Evolutionary conservation across 2,329 filamentous ascomycete genomes (phyloP).

Genomic region (Colletotrichum melonis): DNA sequence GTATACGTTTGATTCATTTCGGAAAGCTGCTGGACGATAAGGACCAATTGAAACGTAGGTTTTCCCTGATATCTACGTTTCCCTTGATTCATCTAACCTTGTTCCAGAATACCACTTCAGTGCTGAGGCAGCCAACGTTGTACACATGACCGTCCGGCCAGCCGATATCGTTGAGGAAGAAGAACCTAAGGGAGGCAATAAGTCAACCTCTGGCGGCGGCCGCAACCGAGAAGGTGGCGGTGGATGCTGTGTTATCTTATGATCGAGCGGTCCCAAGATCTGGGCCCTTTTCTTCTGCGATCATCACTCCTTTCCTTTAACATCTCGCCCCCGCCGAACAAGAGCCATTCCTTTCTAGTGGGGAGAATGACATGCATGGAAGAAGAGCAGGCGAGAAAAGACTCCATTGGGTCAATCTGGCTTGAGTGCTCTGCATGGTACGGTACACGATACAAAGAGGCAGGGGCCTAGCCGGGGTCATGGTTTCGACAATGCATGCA

Average conservation of each 20-base stretch:
- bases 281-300: not conserved
- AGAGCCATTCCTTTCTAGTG: conserved; percentile 20
- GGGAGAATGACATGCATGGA: conserved; percentile 22
- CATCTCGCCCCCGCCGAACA: not conserved
- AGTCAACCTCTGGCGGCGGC: conserved; percentile 52
- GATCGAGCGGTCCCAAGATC: conserved; percentile 36
- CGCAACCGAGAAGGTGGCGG: conserved; percentile 53
- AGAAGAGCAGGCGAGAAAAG: conserved; percentile 7
- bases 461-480: not conserved
- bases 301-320: not conserved
- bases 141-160: conserved; percentile 95
- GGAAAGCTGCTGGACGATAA: conserved; percentile 93
- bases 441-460: conserved; percentile 4
- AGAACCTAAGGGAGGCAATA: conserved; percentile 76
- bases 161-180: conserved; percentile 87
- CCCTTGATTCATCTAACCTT: conserved; percentile 15
- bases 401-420: not conserved
- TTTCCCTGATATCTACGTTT: not conserved
- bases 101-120: conserved; percentile 81
- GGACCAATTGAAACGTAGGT: conserved; percentile 82
- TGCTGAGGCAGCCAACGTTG: conserved; percentile 79
- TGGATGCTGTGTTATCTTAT: conserved; percentile 65
- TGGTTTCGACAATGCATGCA: conserved; percentile 23
- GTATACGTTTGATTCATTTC: conserved; percentile 91
- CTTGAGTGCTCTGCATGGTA: conserved; percentile 9